Conservation (phyloP, 352 stramenopile genomes). For the Phytophthora sp. region DNA sequence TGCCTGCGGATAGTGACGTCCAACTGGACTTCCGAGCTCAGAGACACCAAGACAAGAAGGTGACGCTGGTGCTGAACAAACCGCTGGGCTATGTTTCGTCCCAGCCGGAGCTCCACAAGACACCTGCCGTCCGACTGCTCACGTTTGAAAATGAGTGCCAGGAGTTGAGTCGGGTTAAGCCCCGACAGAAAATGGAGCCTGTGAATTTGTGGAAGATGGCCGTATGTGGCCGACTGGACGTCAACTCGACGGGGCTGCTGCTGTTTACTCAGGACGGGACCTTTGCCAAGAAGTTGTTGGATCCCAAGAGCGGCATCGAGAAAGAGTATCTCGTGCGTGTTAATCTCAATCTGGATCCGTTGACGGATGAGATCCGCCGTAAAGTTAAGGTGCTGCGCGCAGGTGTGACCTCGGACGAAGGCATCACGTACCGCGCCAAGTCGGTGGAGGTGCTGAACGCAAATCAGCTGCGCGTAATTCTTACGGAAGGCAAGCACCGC, state of each 20-base stretch:
- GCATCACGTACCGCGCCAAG: constrained; percentile 77
- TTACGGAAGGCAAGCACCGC: constrained; percentile 96
- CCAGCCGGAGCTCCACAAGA: constrained; percentile 71
- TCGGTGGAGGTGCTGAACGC: constrained; percentile 81
- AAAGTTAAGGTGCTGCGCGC: constrained; percentile 53
- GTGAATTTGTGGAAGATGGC: constrained; percentile 79
- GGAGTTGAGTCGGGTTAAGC: constrained; percentile 59
- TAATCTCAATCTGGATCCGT: constrained; percentile 55
- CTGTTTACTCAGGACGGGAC: constrained; percentile 84
- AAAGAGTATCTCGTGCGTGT: constrained; percentile 90
- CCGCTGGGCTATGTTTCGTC: constrained; percentile 83
- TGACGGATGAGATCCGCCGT: constrained; percentile 35
- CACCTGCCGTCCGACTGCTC: constrained; percentile 76
- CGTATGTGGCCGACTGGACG: constrained; percentile 78
- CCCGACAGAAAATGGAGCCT: constrained; percentile 53
- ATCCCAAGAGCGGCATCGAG: constrained; percentile 72
- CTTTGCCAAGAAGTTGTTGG: constrained; percentile 79
- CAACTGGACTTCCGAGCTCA: constrained; percentile 67
- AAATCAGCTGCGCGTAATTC: constrained; percentile 85
- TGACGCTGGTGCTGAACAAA: constrained; percentile 87
- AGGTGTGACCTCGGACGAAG: constrained; percentile 64
- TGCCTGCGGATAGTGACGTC: constrained; percentile 63
- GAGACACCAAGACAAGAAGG: constrained; percentile 76
- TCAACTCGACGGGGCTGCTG: constrained; percentile 85
- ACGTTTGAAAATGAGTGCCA: constrained; percentile 78